These are phyloP conservation scores for Pseudogymnoascus sp. DNA, from an alignment of 2,329 filamentous ascomycete species.

Conservation along the genomic window DNA sequence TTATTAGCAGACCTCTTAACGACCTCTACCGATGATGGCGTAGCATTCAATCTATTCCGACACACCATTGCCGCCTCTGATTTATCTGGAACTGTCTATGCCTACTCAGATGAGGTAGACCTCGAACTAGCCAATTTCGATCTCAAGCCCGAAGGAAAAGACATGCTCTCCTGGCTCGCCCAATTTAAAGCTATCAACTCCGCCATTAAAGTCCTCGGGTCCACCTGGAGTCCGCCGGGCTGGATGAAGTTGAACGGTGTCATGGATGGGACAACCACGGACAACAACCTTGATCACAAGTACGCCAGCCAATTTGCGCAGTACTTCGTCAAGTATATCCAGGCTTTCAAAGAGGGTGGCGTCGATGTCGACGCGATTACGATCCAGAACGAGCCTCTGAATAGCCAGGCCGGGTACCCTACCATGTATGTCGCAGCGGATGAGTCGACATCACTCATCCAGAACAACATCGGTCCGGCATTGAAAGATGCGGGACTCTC, in stretches of 20 bases:
- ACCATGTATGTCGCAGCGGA: slow-evolving; percentile 35
- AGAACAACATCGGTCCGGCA: slow-evolving; percentile 34
- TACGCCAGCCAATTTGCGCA: slow-evolving; percentile 32
- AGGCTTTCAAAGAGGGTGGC: slow-evolving; percentile 32
- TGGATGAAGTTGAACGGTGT: slow-evolving; percentile 35
- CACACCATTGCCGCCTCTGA: slow-evolving; percentile 37
- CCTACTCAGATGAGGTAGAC: slow-evolving; percentile 35
- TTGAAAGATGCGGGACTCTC: slow-evolving; percentile 33
- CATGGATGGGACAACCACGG: slow-evolving; percentile 31
- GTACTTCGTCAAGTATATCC: slow-evolving; percentile 37
- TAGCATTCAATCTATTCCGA: slow-evolving; percentile 35
- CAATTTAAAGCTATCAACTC: slow-evolving; percentile 32
- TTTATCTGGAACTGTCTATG: slow-evolving; percentile 33
- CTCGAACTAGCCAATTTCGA: slow-evolving; percentile 28
- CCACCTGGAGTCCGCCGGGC: slow-evolving; percentile 35
- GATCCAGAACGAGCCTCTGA: slow-evolving; percentile 39
- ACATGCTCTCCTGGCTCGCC: slow-evolving; percentile 34
- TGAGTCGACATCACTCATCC: slow-evolving; percentile 33
- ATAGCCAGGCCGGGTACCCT: slow-evolving; percentile 32
- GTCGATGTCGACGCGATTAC: slow-evolving; percentile 36
- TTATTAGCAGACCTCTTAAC: slow-evolving; percentile 29
- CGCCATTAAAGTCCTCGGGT: slow-evolving; percentile 32
- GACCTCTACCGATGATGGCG: slow-evolving; percentile 31
- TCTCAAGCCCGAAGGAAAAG: slow-evolving; percentile 33
- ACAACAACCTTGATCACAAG: slow-evolving; percentile 33